phyloP scores from a whole-genome alignment of 176 grass and related monocot genomes.

The Zoysia pacifica region DNA sequence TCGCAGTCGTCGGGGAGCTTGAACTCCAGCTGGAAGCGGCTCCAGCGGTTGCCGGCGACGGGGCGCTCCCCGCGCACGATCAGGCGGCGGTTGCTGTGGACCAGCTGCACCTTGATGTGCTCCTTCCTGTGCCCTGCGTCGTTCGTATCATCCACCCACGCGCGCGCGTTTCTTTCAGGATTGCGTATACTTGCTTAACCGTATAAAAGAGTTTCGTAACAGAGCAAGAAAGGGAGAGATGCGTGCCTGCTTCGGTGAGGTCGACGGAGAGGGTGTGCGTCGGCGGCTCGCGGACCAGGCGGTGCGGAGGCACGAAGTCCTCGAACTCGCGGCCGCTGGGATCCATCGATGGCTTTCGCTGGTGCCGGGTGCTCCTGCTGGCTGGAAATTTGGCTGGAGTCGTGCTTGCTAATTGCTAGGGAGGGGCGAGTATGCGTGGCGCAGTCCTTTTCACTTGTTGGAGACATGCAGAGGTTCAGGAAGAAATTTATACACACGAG shows the following conservation, averaged over 20 bases:
- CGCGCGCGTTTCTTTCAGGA: background rate
- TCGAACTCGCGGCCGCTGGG: conserved; percentile 42
- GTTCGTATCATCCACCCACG: background rate
- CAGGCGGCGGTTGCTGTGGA: conserved; percentile 50
- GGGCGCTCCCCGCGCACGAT: conserved; percentile 61
- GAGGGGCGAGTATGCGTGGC: background rate
- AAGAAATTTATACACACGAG: background rate
- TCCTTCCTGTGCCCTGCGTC: conserved; percentile 70
- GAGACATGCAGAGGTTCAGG: background rate
- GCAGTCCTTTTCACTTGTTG: background rate
- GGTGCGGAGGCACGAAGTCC: conserved; percentile 58
- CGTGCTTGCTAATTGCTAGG: background rate
- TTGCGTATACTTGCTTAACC: background rate
- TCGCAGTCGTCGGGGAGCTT: conserved; percentile 57
- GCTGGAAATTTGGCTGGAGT: background rate
- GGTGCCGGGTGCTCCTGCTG: background rate
- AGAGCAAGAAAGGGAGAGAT: background rate
- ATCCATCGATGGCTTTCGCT: conserved; percentile 13
- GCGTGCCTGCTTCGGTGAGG: conserved; percentile 48
- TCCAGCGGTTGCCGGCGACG: conserved; percentile 46
- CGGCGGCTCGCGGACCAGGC: conserved; percentile 28
- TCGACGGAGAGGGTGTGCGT: conserved; percentile 54
- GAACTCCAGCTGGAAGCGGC: conserved; percentile 60
- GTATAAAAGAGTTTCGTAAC: too few species aligned
- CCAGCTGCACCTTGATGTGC: conserved; percentile 58